Base-by-base conservation (phyloP, 2,329 filamentous ascomycete species). In the Trichoderma sp. region DNA sequence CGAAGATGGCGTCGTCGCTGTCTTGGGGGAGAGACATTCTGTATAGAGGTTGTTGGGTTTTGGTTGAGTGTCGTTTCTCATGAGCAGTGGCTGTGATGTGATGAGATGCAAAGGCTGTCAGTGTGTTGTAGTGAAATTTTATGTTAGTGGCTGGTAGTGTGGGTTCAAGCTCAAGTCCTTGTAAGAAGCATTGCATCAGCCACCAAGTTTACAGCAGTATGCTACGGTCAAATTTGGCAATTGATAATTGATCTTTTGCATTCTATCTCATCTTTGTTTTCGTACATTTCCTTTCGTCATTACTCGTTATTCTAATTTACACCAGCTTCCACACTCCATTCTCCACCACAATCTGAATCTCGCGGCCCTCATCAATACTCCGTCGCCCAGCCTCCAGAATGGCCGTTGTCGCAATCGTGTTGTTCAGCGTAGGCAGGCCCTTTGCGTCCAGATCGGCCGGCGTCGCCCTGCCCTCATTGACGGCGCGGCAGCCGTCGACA, bases 391-490 rank as follows among this genome's bases (percentile, higher is more conserved):
- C 94, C 80, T 97, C 91, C 68, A 97, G 83, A 72, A 97, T 97
- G 0, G 94, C 94, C 10, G 93, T 96, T 0, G 94, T 97, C 16
- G 92, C 93, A 74, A 97, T 90, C 0, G 94, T 97, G 79, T 97
- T 97, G 77, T 85, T 88, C 73, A 97, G 81, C 13, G 95, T 97
- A 1, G 94, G 94, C 72, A 97, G 80, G 0, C 91, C 91, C 75
- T 94, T 90, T 73, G 86, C 85, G 74, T 97, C 94, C 37, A 97
- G 84, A 72, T 94, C 90, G 30, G 90, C 89, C 1, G 95, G 85
- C 61, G 87, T 92, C 59, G 90, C 83, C 54, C 85, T 84, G 26
- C 92, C 91, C 34, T 91, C 88, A 76, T 96, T 96, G 65, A 97
- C 83, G 6, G 89, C 87, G 55, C 89, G 89, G 77, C 93, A 93